Conservation (phyloP, 768 basidiomycete species). For the Mycena polygramma region DNA sequence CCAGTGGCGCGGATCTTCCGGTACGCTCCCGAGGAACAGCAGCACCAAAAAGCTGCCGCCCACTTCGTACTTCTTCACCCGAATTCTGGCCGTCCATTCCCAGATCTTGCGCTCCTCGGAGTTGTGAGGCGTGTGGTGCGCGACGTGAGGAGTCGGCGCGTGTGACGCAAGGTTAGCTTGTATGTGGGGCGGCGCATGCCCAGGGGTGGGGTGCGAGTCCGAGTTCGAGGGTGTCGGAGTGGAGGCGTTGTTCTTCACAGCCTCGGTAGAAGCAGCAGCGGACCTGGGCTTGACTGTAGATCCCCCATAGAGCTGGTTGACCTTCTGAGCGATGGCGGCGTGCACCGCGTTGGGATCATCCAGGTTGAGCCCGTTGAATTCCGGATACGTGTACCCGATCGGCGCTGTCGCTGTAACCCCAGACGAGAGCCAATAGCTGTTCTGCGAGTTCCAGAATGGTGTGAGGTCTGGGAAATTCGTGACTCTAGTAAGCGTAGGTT, state of each 20-base stretch:
- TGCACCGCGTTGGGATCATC: slow-evolving; percentile 44
- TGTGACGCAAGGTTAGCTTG: not conserved
- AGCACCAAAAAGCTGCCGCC: slow-evolving; percentile 57
- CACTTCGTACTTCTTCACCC: slow-evolving; percentile 57
- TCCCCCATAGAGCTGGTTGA: slow-evolving; percentile 54
- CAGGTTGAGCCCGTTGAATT: slow-evolving; percentile 57
- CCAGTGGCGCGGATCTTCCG: slow-evolving; percentile 55
- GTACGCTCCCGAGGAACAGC: slow-evolving; percentile 61
- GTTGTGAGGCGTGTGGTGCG: not conserved
- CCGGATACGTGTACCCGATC: slow-evolving; percentile 65
- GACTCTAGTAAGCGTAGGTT: not conserved
- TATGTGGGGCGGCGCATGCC: not conserved
- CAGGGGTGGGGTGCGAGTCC: not conserved
- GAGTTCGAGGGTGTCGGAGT: not conserved
- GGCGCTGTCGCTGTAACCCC: slow-evolving; percentile 45
- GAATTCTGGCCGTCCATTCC: slow-evolving; percentile 62
- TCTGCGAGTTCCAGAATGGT: slow-evolving; percentile 59
- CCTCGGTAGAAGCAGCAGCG: not conserved
- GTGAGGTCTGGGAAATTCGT: slow-evolving; percentile 50
- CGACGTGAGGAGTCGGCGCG: no score
- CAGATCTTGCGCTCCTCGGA: slow-evolving; percentile 26
- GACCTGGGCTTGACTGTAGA: not conserved
- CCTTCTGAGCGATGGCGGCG: slow-evolving; percentile 49
- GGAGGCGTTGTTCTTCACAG: not conserved
- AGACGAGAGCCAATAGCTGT: slow-evolving; percentile 55